Evolutionary conservation across 345 rosid genomes (phyloP), one percentile per base, ranked within the genome.

Genomic region (Rhodamnia rubescens): DNA sequence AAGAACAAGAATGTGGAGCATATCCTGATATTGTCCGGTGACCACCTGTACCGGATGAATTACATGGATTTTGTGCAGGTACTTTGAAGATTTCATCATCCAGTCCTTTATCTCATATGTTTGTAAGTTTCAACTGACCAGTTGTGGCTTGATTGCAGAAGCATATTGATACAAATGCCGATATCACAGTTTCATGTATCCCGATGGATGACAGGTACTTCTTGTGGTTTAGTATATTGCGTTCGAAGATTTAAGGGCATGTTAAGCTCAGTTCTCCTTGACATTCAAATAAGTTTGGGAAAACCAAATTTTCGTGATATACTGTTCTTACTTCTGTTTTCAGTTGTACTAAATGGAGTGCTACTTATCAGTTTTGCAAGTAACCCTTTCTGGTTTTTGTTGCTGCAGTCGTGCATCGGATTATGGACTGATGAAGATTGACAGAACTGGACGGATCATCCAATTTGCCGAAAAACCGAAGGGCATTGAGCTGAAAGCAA

Each of bases 11-110:
- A 93, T 81, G 87, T 95, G 87, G 98, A 97, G 89, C 90, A 97
- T 87, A 88, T 97, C 50, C 10, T 93, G 50, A 95, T 97, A 89
- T 90, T 97, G 92, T 93, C 93, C 14, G 98, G 99, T 29, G 99
- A 97, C 89, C 99, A 95, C 87, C 95, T 97, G 53, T 97, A 95
- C 85, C 90, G 98, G 85, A 95, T 95, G 99, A 92, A 97, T 74
- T 95, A 97, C 84, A 91, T 92, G 96, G 94, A 95, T 86, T 93
- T 97, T 82, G 85, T 97, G 58, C 98, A 95, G 94, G 99, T 94
- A 90, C 58, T 69, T 32, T 5, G 24, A 69, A 36, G 54, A 29
- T 49, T n/a, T 80, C 81, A 44, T 74, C 2, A 18, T 12, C 27
- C 56, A 27, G 54, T 42, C 40, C 57, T 57, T 83, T 8, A 69